Base-by-base conservation (phyloP, 352 stramenopile species). In the Globisporangium polare region DNA sequence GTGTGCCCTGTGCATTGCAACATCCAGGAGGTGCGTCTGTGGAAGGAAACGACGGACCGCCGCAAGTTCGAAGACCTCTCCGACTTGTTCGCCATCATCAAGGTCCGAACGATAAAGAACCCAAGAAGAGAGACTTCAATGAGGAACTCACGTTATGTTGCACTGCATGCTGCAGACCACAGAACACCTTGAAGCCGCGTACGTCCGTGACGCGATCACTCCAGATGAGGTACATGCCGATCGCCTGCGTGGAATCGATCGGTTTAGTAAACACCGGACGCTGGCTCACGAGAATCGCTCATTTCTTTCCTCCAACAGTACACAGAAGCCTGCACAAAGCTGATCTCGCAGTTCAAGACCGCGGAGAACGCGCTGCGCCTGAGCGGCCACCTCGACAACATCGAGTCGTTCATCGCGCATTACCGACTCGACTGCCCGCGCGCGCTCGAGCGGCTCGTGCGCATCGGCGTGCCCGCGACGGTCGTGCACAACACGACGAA, bases 261-360 rank as follows among this genome's bases (percentile, higher is more conserved):
- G n/a, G n/a, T n/a, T n/a, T n/a, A n/a, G n/a, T n/a, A n/a, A n/a
- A n/a, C n/a, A n/a, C 26, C 29, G 9, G 29, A 35, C 29, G 29
- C 9, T 35, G 29, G 33, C 33, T 39, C 33, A 39, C 33, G 12
- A 15, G 33, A 39, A 39, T 17, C 10, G 1, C 46, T 31, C 6
- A 10, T 46, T 5, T 42, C 20, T 2, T 47, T n/a, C 22, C 20
- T 9, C 5, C 7, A 29, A 31, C 52, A 97, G 85, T 99, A 99
- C 77, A 98, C 90, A 13, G 85, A 95, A 51, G 89, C 96, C 58
- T 99, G 97, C 71, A 98, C 93, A 45, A 97, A 98, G 72, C 79
- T 99, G 8, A 98, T 99, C 64, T 97, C 92, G 20, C 97, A 99
- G 80, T 99, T 98, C 84, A 97, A 98, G 71, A 96, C 97, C 18